Base-by-base conservation (phyloP, 768 basidiomycete species). In the Porphyrellus cyaneotinctus region DNA sequence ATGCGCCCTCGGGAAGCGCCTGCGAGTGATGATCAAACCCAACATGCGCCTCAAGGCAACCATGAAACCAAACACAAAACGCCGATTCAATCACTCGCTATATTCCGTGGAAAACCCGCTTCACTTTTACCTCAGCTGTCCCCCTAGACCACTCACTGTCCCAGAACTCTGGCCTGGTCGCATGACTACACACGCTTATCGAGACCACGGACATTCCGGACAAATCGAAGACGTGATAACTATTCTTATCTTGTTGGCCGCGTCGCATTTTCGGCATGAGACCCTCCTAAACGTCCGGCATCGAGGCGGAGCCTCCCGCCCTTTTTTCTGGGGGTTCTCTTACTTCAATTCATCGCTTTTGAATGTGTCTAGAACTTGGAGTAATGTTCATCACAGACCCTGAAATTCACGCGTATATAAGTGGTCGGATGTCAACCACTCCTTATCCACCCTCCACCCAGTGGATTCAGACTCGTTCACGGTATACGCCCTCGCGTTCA, bases 201-300 rank as follows among this genome's bases (percentile, higher is more conserved):
- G 45, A 56, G 36, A 12, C 18, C 60, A 56, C 58, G 61, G 57
- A 60, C 54, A 43, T 59, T 60, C 63, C 57, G 53, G 64, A 65
- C 64, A 66, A 57, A 57, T 60, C 50, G n/a, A 67, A 67, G 60
- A 69, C 67, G 69, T 69, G 64, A 69, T 63, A 54, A 51, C 42
- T n/a, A 49, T 53, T 37, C 42, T 22, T n/a, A 22, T 50, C 64
- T 57, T 36, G 43, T 36, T 15, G n/a, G n/a, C n/a, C 35, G 53
- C 42, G 38, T 46, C 49, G 41, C 56, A 20, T 54, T 60, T 61
- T 56, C 49, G 64, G 68, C 58, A 49, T 38, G 49, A 24, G 23
- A 56, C 56, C 56, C 53, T 65, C 61, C 52, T 58, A 49, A 59
- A 53, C 43, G 11, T 52, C 53, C 58, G 54, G 53, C 51, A 44